These are phyloP conservation scores for Volvox carteri DNA, from an alignment of 163 green algal genomes.

Conservation along the genomic window DNA sequence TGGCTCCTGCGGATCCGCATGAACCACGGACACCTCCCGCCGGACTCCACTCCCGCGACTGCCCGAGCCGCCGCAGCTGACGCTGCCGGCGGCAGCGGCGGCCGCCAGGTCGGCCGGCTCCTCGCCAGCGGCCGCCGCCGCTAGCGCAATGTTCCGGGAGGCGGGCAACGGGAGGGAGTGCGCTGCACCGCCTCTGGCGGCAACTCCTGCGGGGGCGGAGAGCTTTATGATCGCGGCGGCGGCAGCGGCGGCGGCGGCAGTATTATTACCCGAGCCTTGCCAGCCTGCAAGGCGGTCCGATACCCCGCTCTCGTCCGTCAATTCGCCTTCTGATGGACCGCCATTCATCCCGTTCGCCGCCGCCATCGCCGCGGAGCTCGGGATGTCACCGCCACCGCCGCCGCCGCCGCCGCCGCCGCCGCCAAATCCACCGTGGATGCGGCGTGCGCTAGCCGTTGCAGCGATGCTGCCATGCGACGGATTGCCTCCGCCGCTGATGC, in stretches of 20 bases:
- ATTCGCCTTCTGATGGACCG: background rate
- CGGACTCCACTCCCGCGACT: background rate
- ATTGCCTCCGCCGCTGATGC: background rate
- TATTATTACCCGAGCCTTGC: background rate
- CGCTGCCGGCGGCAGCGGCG: background rate
- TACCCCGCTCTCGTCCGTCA: constrained; percentile 26
- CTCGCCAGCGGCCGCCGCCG: background rate
- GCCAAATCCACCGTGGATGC: background rate
- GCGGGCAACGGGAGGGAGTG: background rate
- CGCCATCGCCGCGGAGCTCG: background rate
- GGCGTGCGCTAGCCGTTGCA: background rate
- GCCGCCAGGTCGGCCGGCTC: background rate
- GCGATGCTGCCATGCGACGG: constrained; percentile 2
- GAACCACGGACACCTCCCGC: background rate
- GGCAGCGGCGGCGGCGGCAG: background rate
- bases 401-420: background rate
- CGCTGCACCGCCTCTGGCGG: no score
- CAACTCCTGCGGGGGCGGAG: no score
- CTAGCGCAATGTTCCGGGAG: background rate
- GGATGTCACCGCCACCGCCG: background rate
- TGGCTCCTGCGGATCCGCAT: background rate
- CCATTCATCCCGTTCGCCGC: background rate
- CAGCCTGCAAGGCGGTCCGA: background rate
- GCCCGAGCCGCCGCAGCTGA: background rate
- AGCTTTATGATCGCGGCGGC: no score